Percentiles rank a stretch among this genome's conserved stretches.
Conservation (phyloP, 352 stramenopile species). For the Pythium coloratum region DNA sequence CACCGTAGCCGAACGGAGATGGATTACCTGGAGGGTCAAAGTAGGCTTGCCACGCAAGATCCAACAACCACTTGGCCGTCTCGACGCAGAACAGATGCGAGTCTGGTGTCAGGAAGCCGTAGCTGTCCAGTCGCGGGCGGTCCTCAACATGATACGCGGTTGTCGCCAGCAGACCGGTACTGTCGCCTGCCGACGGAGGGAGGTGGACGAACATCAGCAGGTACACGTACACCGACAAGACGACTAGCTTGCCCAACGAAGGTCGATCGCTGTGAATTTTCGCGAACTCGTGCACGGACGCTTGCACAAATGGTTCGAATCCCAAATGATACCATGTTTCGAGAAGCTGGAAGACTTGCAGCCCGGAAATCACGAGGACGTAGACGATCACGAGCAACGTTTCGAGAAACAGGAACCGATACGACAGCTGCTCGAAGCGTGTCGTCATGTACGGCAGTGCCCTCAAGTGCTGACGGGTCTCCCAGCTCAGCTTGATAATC, state of each 20-base stretch:
- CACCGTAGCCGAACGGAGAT: conserved; percentile 75
- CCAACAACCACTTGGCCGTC: conserved; percentile 77
- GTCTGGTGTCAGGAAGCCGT: conserved; percentile 63
- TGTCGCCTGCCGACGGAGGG: conserved; percentile 49
- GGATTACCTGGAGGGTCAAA: conserved; percentile 79
- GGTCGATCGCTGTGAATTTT: conserved; percentile 52
- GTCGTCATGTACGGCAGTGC: conserved; percentile 82
- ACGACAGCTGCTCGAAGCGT: conserved; percentile 86
- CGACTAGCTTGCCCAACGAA: conserved; percentile 71
- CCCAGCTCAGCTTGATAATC: conserved; percentile 58
- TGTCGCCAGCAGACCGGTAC: conserved; percentile 50
- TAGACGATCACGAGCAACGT: conserved; percentile 77
- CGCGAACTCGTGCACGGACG: conserved; percentile 65
- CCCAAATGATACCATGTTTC: conserved; percentile 71
- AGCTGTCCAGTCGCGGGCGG: conserved; percentile 53
- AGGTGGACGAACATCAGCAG: conserved; percentile 85
- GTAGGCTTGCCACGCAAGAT: conserved; percentile 86
- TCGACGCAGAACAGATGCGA: conserved; percentile 88
- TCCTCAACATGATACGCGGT: conserved; percentile 81
- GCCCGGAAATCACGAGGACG: conserved; percentile 58
- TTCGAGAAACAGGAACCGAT: conserved; percentile 80
- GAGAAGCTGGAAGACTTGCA: conserved; percentile 65
- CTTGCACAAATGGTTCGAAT: conserved; percentile 67
- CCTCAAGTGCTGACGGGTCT: conserved; percentile 61
- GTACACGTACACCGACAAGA: conserved; percentile 83